Conservation (phyloP, 176 grass and related monocot genomes). For the Poa annua region DNA sequence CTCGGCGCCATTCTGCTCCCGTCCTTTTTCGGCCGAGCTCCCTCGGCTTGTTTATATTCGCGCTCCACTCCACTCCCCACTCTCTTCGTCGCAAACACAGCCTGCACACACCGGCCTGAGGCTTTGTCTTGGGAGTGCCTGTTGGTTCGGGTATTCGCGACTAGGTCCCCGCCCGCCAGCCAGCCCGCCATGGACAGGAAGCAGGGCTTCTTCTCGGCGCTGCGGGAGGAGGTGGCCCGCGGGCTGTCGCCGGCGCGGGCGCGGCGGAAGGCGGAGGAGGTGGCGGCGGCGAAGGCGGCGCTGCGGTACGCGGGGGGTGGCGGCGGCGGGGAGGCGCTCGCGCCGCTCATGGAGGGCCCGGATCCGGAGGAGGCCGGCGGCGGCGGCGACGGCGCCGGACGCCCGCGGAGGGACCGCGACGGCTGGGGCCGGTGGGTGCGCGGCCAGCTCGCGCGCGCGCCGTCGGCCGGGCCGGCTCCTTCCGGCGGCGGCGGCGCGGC, state of each 20-base stretch:
- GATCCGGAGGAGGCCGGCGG: slow-evolving; percentile 54
- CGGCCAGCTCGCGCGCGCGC: slow-evolving; percentile 62
- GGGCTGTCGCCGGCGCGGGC: slow-evolving; percentile 65
- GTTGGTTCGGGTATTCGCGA: slow-evolving; percentile 11
- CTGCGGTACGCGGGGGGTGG: slow-evolving; percentile 15
- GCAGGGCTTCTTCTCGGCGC: slow-evolving; percentile 81
- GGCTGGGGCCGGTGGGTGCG: slow-evolving; percentile 73
- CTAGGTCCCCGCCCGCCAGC: not conserved
- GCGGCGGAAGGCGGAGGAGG: slow-evolving; percentile 46
- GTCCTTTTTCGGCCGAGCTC: slow-evolving; percentile 36
- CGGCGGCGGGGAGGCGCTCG: slow-evolving; percentile 56
- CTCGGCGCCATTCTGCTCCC: slow-evolving; percentile 38
- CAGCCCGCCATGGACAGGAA: slow-evolving; percentile 71
- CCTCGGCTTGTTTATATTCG: slow-evolving; percentile 52
- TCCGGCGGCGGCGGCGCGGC: slow-evolving; percentile 17
- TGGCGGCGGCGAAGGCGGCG: slow-evolving; percentile 41
- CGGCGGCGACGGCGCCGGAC: slow-evolving; percentile 24
- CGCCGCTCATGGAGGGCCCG: slow-evolving; percentile 80
- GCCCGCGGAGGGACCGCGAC: slow-evolving; percentile 52
- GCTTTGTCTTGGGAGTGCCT: not conserved
- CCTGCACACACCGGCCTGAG: not conserved
- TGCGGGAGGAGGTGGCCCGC: slow-evolving; percentile 68
- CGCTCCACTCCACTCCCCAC: not conserved
- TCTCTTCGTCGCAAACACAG: slow-evolving; percentile 6
- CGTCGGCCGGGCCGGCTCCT: slow-evolving; percentile 2